phyloP scores from a whole-genome alignment of 306 rosid genomes.

The Carpinus fangiana region DNA sequence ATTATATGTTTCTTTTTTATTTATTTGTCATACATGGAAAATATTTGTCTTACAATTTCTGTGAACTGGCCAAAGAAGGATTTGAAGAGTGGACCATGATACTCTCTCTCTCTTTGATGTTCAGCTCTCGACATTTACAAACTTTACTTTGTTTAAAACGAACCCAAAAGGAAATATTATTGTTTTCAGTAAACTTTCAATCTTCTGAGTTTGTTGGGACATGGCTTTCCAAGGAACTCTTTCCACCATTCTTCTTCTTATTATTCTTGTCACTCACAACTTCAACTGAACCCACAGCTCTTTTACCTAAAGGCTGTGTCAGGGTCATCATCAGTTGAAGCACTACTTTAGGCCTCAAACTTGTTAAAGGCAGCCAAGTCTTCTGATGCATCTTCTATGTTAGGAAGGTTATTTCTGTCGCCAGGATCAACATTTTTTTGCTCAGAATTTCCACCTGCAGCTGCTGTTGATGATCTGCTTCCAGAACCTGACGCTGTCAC shows the following conservation, averaged over 20 bases:
- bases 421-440: not conserved
- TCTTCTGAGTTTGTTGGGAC: not conserved
- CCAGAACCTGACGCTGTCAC: too few species aligned
- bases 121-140: not conserved
- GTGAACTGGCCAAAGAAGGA: constrained; percentile 16
- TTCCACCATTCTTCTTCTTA: not conserved
- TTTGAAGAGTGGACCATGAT: constrained; percentile 1
- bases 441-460: not conserved
- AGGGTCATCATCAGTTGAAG: not conserved
- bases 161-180: not conserved
- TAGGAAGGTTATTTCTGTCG: not conserved
- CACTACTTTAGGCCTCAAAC: not conserved
- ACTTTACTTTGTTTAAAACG: not conserved
- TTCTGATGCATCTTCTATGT: not conserved
- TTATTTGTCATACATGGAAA: constrained; percentile 25
- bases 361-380: not conserved
- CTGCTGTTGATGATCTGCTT: too few species aligned
- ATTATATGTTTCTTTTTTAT: constrained; percentile 22
- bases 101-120: not conserved
- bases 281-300: not conserved
- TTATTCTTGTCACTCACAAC: not conserved
- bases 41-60: constrained; percentile 2
- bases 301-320: not conserved
- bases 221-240: not conserved
- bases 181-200: not conserved